phyloP scores from a whole-genome alignment of 2,329 filamentous ascomycete species.

The Fusarium ramigenum region DNA sequence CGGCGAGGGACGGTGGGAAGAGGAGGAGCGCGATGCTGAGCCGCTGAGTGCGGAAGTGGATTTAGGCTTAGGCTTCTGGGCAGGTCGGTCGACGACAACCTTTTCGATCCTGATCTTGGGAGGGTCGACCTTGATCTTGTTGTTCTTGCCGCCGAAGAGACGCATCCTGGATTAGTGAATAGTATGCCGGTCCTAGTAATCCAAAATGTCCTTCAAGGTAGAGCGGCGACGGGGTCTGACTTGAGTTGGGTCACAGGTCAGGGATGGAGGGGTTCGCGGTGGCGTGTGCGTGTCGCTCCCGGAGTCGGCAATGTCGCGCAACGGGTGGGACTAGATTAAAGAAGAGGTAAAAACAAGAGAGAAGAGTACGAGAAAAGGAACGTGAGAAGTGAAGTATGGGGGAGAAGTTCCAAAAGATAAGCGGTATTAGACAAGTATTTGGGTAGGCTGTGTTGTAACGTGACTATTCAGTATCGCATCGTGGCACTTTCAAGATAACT shows the following conservation, averaged over 20 bases:
- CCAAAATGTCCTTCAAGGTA: background rate
- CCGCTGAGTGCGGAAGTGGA: constrained; percentile 45
- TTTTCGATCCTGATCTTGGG: constrained; percentile 63
- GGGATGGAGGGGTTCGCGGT: constrained; percentile 45
- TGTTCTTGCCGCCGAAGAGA: constrained; percentile 55
- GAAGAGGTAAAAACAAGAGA: constrained; percentile 25
- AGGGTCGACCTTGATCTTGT: constrained; percentile 62
- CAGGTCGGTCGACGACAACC: constrained; percentile 55
- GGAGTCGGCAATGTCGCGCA: constrained; percentile 42
- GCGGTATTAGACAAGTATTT: background rate
- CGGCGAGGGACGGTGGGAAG: constrained; percentile 52
- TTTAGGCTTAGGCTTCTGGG: constrained; percentile 51
- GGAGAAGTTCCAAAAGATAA: constrained; percentile 9
- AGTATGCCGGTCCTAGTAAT: constrained; percentile 17
- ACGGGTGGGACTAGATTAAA: constrained; percentile 35
- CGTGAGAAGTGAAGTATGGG: constrained; percentile 6
- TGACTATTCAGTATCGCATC: constrained; percentile 38
- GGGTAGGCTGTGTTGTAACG: constrained; percentile 5
- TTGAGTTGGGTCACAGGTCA: constrained; percentile 34
- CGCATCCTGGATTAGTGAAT: constrained; percentile 44
- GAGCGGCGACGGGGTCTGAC: constrained; percentile 13
- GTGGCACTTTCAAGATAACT: constrained; percentile 25
- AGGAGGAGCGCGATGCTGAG: constrained; percentile 47
- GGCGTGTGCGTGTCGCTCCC: constrained; percentile 42
- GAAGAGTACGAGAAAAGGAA: constrained; percentile 24